Base-by-base conservation (phyloP, 257 asterid genomes). In the Avicennia marina region DNA sequence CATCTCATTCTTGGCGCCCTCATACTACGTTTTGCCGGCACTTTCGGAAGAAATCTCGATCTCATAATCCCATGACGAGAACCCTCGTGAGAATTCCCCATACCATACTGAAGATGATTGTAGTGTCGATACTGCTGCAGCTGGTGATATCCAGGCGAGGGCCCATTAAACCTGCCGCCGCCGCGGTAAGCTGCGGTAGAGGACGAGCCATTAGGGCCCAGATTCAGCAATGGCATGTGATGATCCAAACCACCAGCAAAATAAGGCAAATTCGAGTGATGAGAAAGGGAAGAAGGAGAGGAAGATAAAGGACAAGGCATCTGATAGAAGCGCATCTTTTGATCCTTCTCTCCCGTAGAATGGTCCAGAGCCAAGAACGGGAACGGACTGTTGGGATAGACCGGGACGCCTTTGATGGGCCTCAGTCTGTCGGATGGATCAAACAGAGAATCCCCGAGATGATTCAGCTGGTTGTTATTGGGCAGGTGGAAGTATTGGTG, bases 1-100 rank as follows among this genome's bases (percentile, higher is more conserved):
- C 98, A 90, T 22, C 98, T 63, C 98, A 90, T 87, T 39, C 98
- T 64, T 0, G 98, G 96, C 0, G 98, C 98, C 48, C 96, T 83
- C 95, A 81, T 82, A 74, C 86, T 90, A 6, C 95, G 59, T 64
- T 82, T 90, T 0, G 80, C 75, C 11, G 84, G 94, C 17, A 84
- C 54, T 64, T 81, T 87, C 0, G 85, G 81, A 0, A 84, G 61
- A 48, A 90, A 84, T 57, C 94, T 77, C 19, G 98, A 84, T 78
- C 96, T 80, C 81, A 84, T 75, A 36, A 77, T 66, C 40, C 85
- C 91, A 41, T 72, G 85, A 44, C 75, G 89, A 11, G 78, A 44
- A 17, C 56, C 41, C 5, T 75, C 85, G 6, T 68, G 63, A 1
- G 82, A 40, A 34, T 68, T 21, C 4, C 80, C 86, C 45, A 65